These are phyloP conservation scores for Naegleria lovaniensis DNA, from an alignment of 208 protist genomes.

Conservation along the genomic window DNA sequence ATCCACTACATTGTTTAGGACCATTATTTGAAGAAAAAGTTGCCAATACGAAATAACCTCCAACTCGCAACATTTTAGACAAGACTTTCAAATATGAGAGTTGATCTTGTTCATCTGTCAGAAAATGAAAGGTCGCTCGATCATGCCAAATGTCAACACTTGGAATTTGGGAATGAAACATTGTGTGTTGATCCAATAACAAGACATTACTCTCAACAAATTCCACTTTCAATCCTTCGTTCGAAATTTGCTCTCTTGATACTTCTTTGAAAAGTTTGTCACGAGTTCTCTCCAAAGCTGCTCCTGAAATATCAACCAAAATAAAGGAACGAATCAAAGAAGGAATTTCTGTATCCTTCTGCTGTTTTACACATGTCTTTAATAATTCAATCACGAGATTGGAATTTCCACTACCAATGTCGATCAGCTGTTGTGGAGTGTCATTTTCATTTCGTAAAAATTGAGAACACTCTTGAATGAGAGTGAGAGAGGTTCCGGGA, in stretches of 20 bases:
- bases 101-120: background rate
- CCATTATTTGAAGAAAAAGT: background rate
- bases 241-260: background rate
- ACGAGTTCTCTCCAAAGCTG: background rate
- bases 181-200: background rate
- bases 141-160: slow-evolving; percentile 12
- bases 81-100: background rate
- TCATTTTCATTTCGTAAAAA: background rate
- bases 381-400: background rate
- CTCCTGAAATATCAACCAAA: background rate
- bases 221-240: background rate
- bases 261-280: background rate
- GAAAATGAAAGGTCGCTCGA: background rate
- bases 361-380: no score
- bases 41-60: background rate
- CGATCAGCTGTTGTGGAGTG: background rate
- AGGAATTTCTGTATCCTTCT: no score
- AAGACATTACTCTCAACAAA: slow-evolving; percentile 15
- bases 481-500: background rate
- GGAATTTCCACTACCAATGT: background rate
- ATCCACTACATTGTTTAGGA: background rate
- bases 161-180: background rate
- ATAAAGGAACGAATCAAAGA: background rate
- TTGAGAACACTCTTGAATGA: background rate
- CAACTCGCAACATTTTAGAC: background rate